These are phyloP conservation scores for Amanita fuliginea DNA, from an alignment of 768 basidiomycete species.

Conservation along the genomic window DNA sequence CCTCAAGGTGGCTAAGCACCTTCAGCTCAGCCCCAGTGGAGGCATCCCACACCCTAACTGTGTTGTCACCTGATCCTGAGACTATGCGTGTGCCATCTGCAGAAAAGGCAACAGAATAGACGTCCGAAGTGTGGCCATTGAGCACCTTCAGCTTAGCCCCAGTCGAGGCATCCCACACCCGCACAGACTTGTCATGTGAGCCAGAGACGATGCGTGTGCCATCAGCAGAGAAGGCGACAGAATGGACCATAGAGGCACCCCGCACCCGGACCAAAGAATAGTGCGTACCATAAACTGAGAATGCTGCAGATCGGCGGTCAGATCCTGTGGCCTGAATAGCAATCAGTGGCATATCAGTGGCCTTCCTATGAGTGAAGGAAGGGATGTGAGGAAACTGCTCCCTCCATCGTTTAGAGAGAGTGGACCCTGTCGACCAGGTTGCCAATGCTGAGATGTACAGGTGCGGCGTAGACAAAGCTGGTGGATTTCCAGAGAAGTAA, in stretches of 20 bases:
- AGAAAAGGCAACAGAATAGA: not conserved
- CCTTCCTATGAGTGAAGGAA: not conserved
- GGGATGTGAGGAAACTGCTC: not conserved
- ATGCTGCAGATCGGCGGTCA: too few relatives aligned
- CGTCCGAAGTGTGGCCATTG: not conserved
- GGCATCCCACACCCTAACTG: slow-evolving; percentile 7
- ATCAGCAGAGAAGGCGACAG: not conserved
- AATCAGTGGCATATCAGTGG: slow-evolving; percentile 3
- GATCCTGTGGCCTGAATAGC: not conserved
- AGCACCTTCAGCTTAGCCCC: too few relatives aligned
- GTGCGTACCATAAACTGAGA: too few relatives aligned
- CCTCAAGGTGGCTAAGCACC: not conserved
- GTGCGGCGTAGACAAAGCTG: slow-evolving; percentile 13
- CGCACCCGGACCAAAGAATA: too few relatives aligned
- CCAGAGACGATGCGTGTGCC: too few relatives aligned
- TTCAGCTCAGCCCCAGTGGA: slow-evolving; percentile 3
- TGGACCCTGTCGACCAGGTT: slow-evolving; percentile 10
- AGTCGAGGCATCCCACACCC: too few relatives aligned
- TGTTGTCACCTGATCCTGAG: slow-evolving; percentile 4
- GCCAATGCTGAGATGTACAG: slow-evolving; percentile 15
- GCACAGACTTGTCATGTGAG: not conserved
- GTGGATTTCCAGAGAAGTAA: slow-evolving; percentile 8
- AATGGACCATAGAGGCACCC: too few relatives aligned
- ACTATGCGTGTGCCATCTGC: not conserved
- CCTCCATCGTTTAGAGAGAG: not conserved